Evolutionary conservation across 495 filamentous ascomycete species (phyloP).

Genomic region (Cetradonia linearis): DNA sequence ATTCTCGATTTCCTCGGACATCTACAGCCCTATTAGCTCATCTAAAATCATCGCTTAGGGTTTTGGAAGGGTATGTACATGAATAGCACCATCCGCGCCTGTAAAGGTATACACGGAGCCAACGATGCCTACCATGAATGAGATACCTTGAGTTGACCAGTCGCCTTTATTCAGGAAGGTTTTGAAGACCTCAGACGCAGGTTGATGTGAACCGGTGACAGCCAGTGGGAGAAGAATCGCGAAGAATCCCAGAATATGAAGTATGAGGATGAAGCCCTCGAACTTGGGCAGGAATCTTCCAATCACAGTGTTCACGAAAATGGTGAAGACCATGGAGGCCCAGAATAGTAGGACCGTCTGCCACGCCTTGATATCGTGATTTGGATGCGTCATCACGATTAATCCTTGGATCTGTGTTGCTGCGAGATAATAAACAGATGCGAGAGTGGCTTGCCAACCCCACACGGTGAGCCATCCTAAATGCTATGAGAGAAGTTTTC

Average conservation of each 20-base stretch:
- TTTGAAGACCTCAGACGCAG: constrained; percentile 34
- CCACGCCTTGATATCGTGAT: constrained; percentile 33
- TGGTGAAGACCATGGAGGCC: constrained; percentile 31
- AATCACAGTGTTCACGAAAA: constrained; percentile 35
- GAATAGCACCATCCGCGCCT: constrained; percentile 15
- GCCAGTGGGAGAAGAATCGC: constrained; percentile 42
- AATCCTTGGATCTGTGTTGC: constrained; percentile 37
- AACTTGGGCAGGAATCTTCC: constrained; percentile 34
- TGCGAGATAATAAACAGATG: constrained; percentile 31
- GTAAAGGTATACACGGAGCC: constrained; percentile 29
- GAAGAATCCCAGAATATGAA: constrained; percentile 45
- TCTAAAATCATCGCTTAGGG: constrained; percentile 15
- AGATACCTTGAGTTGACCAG: constrained; percentile 36
- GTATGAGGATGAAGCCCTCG: constrained; percentile 38
- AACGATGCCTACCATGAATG: constrained; percentile 37
- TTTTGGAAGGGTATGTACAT: neutral
- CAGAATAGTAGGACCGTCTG: constrained; percentile 37
- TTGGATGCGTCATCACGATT: constrained; percentile 28
- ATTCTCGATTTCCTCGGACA: constrained; percentile 39
- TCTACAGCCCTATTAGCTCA: constrained; percentile 8
- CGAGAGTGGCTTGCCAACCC: constrained; percentile 37
- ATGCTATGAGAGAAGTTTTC: neutral
- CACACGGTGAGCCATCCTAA: constrained; percentile 38
- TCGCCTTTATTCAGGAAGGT: constrained; percentile 38
- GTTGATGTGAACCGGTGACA: constrained; percentile 35